phyloP scores from a whole-genome alignment of 305 asterid genomes.

The Fraxinus velutina region DNA sequence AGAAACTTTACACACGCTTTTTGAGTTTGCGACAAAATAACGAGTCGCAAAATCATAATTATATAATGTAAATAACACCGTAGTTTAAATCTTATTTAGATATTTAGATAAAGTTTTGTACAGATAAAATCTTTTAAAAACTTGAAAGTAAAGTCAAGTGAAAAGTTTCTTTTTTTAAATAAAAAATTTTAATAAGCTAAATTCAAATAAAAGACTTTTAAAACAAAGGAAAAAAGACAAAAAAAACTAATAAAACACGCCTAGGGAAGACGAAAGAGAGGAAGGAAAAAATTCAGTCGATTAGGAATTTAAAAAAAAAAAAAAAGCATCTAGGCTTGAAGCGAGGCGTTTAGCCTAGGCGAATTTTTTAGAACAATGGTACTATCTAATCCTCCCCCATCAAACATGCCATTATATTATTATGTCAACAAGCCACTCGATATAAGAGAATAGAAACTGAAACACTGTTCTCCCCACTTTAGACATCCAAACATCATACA shows the following conservation, averaged over 20 bases:
- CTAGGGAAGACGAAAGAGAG: no score
- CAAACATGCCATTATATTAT: background rate
- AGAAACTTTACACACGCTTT: background rate
- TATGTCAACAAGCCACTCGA: background rate
- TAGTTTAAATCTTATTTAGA: no score
- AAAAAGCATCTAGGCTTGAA: background rate
- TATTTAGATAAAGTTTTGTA: background rate
- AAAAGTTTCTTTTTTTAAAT: background rate
- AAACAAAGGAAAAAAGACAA: background rate
- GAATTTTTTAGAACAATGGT: background rate
- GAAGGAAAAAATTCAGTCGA: no score
- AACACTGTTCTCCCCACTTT: background rate
- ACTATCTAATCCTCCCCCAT: background rate
- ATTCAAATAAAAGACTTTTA: background rate
- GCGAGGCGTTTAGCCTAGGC: background rate
- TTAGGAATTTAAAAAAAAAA: background rate
- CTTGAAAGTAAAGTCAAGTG: background rate
- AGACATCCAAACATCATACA: conserved; percentile 4
- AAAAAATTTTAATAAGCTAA: background rate
- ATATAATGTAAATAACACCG: background rate
- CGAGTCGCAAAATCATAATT: background rate
- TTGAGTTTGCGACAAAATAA: background rate
- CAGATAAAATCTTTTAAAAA: background rate
- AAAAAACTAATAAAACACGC: background rate
- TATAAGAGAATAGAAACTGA: background rate